Evolutionary conservation across 2,329 filamentous ascomycete species (phyloP).

Genomic region (Elsinoe fawcettii): DNA sequence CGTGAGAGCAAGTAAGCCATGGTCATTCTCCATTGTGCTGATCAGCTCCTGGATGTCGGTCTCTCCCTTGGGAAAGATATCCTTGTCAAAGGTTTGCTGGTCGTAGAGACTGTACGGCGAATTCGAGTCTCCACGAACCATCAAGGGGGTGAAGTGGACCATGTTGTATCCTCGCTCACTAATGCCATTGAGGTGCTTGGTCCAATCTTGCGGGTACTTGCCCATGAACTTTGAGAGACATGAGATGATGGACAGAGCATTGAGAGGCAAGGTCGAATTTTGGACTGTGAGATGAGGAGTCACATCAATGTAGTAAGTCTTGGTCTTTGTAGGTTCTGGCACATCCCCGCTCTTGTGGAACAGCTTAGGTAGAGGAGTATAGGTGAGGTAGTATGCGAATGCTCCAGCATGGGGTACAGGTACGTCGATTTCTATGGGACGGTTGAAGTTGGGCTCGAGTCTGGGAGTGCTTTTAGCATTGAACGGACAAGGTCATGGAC

Average conservation of each 20-base stretch:
- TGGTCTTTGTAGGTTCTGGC: conserved; percentile 51
- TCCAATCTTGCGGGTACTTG: conserved; percentile 80
- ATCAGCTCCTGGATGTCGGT: conserved; percentile 71
- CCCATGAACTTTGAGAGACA: conserved; percentile 98
- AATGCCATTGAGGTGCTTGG: conserved; percentile 80
- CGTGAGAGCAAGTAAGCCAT: conserved; percentile 79
- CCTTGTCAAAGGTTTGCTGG: conserved; percentile 77
- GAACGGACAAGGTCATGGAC: conserved; percentile 11
- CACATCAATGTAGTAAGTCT: conserved; percentile 87
- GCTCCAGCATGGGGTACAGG: conserved; percentile 76
- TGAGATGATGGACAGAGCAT: conserved; percentile 85
- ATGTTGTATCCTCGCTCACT: conserved; percentile 93
- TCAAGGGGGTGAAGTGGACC: conserved; percentile 95
- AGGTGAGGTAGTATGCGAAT: conserved; percentile 91
- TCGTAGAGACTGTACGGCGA: conserved; percentile 96
- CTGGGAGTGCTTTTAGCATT: conserved; percentile 41
- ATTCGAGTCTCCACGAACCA: conserved; percentile 80
- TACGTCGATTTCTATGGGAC: conserved; percentile 80
- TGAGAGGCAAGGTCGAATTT: conserved; percentile 66
- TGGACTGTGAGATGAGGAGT: conserved; percentile 71
- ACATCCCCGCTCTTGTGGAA: conserved; percentile 47
- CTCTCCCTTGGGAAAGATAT: conserved; percentile 77
- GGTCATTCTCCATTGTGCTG: conserved; percentile 70
- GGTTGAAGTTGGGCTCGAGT: conserved; percentile 85
- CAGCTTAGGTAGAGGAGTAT: conserved; percentile 75